Percentiles rank a stretch among this genome's conserved stretches.
These are phyloP conservation scores for Ephemerocybe angulata DNA, from an alignment of 768 basidiomycete genomes.

Conservation along the genomic window DNA sequence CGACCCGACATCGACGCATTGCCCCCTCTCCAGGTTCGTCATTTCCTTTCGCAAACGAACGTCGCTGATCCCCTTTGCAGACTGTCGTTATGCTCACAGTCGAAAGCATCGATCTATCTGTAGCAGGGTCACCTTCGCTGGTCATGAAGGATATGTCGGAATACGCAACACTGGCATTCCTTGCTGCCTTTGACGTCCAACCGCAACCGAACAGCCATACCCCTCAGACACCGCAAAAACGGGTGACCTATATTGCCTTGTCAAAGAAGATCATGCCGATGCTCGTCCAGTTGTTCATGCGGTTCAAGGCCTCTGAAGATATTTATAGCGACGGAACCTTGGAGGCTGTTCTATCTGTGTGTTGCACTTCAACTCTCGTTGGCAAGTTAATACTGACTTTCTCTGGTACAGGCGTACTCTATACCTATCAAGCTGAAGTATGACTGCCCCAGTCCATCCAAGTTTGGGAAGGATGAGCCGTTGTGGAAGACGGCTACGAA, in stretches of 20 bases:
- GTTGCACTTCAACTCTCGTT: slow-evolving; percentile 23
- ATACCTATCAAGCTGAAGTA: slow-evolving; percentile 94
- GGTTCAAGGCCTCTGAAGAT: slow-evolving; percentile 54
- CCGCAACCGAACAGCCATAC: slow-evolving; percentile 35
- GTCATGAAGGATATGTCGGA: slow-evolving; percentile 83
- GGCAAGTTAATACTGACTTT: neutral
- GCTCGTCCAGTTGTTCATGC: slow-evolving; percentile 72
- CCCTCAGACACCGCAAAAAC: slow-evolving; percentile 49
- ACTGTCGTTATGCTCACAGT: slow-evolving; percentile 70
- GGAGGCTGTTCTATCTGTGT: slow-evolving; percentile 75
- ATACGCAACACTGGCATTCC: slow-evolving; percentile 82
- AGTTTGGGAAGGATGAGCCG: slow-evolving; percentile 80
- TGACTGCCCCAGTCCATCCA: slow-evolving; percentile 87
- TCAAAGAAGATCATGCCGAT: slow-evolving; percentile 84
- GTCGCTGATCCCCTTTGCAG: slow-evolving; percentile 35
- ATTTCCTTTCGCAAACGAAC: neutral
- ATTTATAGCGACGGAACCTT: slow-evolving; percentile 82
- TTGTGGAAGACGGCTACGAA: slow-evolving; percentile 95
- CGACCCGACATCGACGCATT: slow-evolving; percentile 83
- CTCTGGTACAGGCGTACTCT: slow-evolving; percentile 61
- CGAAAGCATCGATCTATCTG: slow-evolving; percentile 59
- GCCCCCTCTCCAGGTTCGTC: slow-evolving; percentile 68
- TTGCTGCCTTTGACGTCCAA: slow-evolving; percentile 68
- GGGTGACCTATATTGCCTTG: slow-evolving; percentile 87
- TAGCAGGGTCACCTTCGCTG: slow-evolving; percentile 61